Base-by-base conservation (phyloP, 352 stramenopile species). In the Aphanomyces euteiches region DNA sequence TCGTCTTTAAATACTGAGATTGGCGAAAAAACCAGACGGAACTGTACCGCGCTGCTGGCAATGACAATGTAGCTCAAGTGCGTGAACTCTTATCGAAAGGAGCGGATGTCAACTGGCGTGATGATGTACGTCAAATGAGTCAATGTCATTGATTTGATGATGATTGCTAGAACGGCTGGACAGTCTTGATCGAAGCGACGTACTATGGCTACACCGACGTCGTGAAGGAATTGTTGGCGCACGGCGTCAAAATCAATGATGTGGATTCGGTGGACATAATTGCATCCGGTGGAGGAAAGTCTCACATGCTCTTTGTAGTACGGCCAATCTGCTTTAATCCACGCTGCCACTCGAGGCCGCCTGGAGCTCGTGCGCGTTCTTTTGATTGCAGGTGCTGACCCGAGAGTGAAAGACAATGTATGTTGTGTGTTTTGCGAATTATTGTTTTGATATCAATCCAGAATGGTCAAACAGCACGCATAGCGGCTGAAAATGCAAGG, bases 391-490 rank as follows among this genome's bases (percentile, higher is more conserved):
- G 43, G 43, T n/a, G 43, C 43, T 2, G 43, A 50, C 43, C 43
- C 43, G 43, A 50, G 43, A n/a, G 10, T 50, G 43, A 50, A 50
- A n/a, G 17, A 50, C 43, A 50, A n/a, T n/a, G 43, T 50, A 50
- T 50, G 10, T 50, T 50, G 10, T 50, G 43, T n/a, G 17, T 50
- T 2, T 50, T n/a, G 17, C 43, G 43, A 50, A 50, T n/a, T 2
- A 12, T 12, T 50, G 43, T n/a, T 50, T 12, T n/a, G 43, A 12
- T 12, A 50, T 2, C 28, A 50, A n/a, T 50, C 10, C 17, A 50
- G 43, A 50, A 50, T n/a, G 43, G 43, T 2, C 10, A 50, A 50
- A 50, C 43, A n/a, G 43, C 43, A 12, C 43, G 43, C 2, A 12
- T 12, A 50, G 43, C 43, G 17, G 43, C 43, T n/a, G 17, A 0